Conservation (phyloP, 495 filamentous ascomycete species). For the Hypoxylon cercidicola region DNA sequence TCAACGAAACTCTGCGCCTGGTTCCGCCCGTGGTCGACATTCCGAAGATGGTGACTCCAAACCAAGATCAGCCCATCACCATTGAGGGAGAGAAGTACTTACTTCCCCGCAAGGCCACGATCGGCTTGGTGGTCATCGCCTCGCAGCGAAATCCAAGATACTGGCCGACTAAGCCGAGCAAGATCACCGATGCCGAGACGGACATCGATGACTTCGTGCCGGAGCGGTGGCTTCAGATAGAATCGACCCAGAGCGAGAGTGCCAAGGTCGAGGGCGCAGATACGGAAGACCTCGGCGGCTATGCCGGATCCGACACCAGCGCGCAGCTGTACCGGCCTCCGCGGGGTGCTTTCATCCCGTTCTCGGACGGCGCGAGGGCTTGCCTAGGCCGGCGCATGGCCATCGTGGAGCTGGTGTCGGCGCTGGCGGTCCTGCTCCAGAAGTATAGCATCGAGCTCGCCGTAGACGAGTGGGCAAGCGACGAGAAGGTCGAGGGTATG, state of each 20-base stretch:
- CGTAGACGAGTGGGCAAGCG: conserved; percentile 67
- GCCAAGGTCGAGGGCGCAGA: conserved; percentile 47
- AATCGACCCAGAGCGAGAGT: conserved; percentile 4
- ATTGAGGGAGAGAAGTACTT: conserved; percentile 60
- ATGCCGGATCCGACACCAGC: conserved; percentile 63
- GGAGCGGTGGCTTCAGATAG: conserved; percentile 57
- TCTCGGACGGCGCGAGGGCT: conserved; percentile 74
- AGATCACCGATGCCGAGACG: conserved; percentile 44
- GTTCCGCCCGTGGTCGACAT: conserved; percentile 70
- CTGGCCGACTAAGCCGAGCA: conserved; percentile 65
- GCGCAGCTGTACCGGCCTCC: conserved; percentile 66
- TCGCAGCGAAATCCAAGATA: conserved; percentile 70
- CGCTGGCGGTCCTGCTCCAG: conserved; percentile 72
- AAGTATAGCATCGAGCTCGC: conserved; percentile 73
- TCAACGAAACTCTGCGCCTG: conserved; percentile 74
- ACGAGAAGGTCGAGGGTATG: conserved; percentile 70
- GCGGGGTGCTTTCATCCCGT: conserved; percentile 75
- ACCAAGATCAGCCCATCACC: conserved; percentile 61
- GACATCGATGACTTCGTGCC: conserved; percentile 60
- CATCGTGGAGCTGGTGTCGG: conserved; percentile 78
- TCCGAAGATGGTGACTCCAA: conserved; percentile 64
- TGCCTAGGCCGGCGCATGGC: conserved; percentile 78
- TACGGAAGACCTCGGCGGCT: conserved; percentile 66
- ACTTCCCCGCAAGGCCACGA: conserved; percentile 58
- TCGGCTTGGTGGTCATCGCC: conserved; percentile 59